A percentile compares a stretch with the other conserved stretches of the same genome.
Evolutionary conservation across 2,329 filamentous ascomycete species (phyloP).

Genomic region (Chaetothyriales sp.): DNA sequence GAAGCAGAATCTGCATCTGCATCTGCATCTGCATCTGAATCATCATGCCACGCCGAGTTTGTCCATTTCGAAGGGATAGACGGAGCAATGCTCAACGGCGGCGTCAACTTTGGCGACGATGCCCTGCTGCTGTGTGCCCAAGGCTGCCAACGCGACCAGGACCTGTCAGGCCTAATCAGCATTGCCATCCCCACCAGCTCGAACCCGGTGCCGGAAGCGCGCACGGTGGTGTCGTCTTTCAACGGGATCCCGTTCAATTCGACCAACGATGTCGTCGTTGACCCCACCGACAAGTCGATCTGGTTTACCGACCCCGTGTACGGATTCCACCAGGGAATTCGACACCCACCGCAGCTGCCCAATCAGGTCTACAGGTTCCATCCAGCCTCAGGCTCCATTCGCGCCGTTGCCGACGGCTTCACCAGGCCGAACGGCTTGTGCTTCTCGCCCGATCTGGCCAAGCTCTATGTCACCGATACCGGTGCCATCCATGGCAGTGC

Average conservation of each 20-base stretch:
- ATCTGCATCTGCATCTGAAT: not conserved
- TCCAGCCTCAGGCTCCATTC: conserved; percentile 20
- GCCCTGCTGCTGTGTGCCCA: conserved; percentile 31
- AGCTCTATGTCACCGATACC: conserved; percentile 27
- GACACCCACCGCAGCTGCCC: conserved; percentile 22
- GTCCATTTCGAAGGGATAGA: not conserved
- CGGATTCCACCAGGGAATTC: conserved; percentile 23
- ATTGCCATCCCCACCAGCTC: not conserved
- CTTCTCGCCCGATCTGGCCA: conserved; percentile 25
- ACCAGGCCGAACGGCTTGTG: conserved; percentile 28
- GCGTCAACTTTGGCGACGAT: conserved; percentile 30
- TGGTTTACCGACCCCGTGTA: conserved; percentile 28
- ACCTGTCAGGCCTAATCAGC: not conserved
- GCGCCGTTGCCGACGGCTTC: conserved; percentile 26
- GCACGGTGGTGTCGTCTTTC: not conserved
- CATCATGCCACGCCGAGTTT: not conserved
- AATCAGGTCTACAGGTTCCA: conserved; percentile 26
- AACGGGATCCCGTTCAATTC: conserved; percentile 22
- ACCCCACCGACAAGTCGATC: conserved; percentile 22
- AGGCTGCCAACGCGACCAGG: conserved; percentile 17
- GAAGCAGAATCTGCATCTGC: not conserved
- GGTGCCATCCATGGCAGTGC: conserved; percentile 15
- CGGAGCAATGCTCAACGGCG: conserved; percentile 33
- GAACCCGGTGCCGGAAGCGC: not conserved
- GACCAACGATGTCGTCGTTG: conserved; percentile 25